Evolutionary conservation across 2,329 filamentous ascomycete species (phyloP), one percentile per base, ranked within the genome.

Genomic region (Penicillium sp.): DNA sequence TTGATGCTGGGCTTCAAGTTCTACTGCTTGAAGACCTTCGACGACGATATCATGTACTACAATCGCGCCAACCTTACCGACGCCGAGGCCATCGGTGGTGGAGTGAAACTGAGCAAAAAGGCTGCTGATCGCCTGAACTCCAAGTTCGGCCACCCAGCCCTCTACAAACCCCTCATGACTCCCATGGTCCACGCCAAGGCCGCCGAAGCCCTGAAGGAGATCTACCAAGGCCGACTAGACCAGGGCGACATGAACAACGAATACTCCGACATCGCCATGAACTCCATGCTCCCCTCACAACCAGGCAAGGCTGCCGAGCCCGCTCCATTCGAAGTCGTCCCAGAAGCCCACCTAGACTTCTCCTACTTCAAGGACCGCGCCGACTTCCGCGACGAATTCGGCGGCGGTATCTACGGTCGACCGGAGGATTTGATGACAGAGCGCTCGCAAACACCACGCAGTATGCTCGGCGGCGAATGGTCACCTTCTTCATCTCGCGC

Each of bases 111-210:
- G 67, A 78, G 66, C 63, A 82, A 73, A 66, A 81, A 78, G 63
- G 71, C 75, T 6, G 75, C 86, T 85, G 70, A 89, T 79, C 73
- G 93, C 90, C 76, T 90, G 86, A 71, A 85, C 93, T 59, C 90
- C 86, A 62, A 88, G 28, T 99, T 97, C 74, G 93, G 60, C 1
- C 92, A 99, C 75, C 95, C 94, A 1, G 93, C 91, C 4, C 84
- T 98, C 17, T 97, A 95, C 81, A 91, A 91, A 76, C 90, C 91
- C 3, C 84, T 98, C 22, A 93, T 94, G 70, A 96, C 93, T 0
- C 94, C 94, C 2, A 97, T 98, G 93, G 94, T 98, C 3, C 90
- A 96, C 71, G 90, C 92, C 58, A 96, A 91, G 78, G 92, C 92
- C 2, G 91, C 95, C 71, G 93, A 95, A 62, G 85, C 95, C 44